Base-by-base conservation (phyloP, 257 asterid genomes). In the Gynochthodes officinalis region DNA sequence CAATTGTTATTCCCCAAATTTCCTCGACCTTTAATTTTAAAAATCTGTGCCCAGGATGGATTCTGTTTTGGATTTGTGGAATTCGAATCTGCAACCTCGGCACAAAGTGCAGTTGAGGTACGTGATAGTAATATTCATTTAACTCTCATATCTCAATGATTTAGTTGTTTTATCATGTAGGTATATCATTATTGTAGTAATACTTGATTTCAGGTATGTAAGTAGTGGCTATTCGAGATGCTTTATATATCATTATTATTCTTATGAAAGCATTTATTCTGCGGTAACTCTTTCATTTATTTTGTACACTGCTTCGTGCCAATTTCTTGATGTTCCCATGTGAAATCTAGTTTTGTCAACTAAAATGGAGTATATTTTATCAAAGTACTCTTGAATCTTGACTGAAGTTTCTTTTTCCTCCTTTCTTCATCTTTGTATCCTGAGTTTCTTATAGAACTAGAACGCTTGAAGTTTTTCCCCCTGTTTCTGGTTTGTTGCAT, bases 61-160 rank as follows among this genome's bases (percentile, higher is more conserved):
- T 90, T 84, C 55, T 82, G 88, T 69, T 90, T 77, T 67, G 97
- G 88, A 18, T 93, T 93, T 63, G 97, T 87, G 48, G 89, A 90
- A 28, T 90, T 89, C 21, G 93, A 85, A 77, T 77, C 86, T 66
- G 82, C 82, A 12, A 84, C 82, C 27, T 64, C 89, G 43, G 96
- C 96, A 13, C 73, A 75, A 25, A 86, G 78, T 74, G 97, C 96
- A 27, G 88, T 87, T 2, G 81, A 84, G 88, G 97, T 85, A 78
- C 30, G 57, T 62, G 19, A 58, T 64, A 60, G 16, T 35, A 2
- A 59, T 35, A 33, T 3, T 13, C 39, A 15, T 48, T 40, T 57
- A 13, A 42, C 67, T 63, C 39, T 30, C 30, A 13, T 52, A 9
- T 48, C 8, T 63, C 61, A 53, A 0, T 48, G 37, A 54, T 44